A percentile compares a stretch with the other conserved stretches of the same genome.
These are phyloP conservation scores for Noccaea caerulescens DNA, from an alignment of 345 rosid species.

Conservation along the genomic window DNA sequence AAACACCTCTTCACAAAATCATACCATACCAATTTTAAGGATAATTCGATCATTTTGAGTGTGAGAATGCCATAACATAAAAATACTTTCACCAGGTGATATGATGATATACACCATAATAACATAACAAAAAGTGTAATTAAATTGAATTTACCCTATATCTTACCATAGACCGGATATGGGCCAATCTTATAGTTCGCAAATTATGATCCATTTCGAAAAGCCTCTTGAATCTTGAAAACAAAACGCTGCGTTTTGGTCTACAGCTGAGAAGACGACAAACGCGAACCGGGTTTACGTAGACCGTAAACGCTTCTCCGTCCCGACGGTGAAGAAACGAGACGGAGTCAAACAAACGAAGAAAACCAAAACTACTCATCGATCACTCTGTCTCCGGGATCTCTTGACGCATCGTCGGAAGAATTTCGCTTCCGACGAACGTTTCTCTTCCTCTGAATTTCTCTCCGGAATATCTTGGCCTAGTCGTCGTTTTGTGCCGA, in stretches of 20 bases:
- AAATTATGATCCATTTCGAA: background rate
- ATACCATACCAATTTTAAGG: too few species aligned
- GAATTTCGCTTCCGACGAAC: constrained; percentile 22
- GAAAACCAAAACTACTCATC: background rate
- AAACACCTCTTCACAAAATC: too few species aligned
- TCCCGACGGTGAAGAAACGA: constrained; percentile 13
- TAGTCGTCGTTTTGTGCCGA: background rate
- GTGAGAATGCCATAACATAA: too few species aligned
- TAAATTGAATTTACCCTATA: too few species aligned
- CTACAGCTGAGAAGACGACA: background rate
- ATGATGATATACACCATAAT: too few species aligned
- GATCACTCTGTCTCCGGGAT: constrained; percentile 10
- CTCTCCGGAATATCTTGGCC: background rate
- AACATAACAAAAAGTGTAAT: too few species aligned
- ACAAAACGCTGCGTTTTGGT: background rate
- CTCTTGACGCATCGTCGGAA: constrained; percentile 19
- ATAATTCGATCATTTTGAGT: too few species aligned
- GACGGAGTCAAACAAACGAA: background rate
- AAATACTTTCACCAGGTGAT: too few species aligned
- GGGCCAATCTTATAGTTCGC: background rate
- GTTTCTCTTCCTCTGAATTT: background rate
- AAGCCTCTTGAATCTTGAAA: background rate
- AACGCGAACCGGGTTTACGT: constrained; percentile 17
- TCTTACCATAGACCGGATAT: background rate
- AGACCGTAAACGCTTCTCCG: constrained; percentile 6